Evolutionary conservation across 169 alveolate genomes (phyloP), one percentile per base, ranked within the genome.

Genomic region (Plasmodium gaboni): DNA sequence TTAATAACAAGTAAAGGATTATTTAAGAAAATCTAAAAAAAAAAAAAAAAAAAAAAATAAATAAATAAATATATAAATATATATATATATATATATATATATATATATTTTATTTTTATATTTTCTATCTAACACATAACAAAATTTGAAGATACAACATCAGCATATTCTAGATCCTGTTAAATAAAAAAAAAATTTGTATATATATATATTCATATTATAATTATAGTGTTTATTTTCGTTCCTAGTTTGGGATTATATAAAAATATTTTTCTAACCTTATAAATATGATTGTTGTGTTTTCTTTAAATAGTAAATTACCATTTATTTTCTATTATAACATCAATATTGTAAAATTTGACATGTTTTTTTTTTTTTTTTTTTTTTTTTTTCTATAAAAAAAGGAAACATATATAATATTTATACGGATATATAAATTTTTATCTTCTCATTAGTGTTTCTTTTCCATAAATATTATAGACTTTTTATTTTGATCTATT

Each of bases 81-180:
- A 17, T 12, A 57, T 57, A 57, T 57, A 2, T 57, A 57, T 57
- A 2, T 57, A 2, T 57, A 5, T 57, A 57, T 57, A 22, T 59
- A 59, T 59, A 22, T n/a, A 53, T n/a, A 53, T 15, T 13, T 17
- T 6, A 17, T 38, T 74, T 44, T 61, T 63, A 13, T 63, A 46
- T 65, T 64, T 70, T 67, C 85, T 83, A 83, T 68, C 91, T 72
- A 53, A 83, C 91, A 83, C 85, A 83, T 68, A 83, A 83, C 68
- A 67, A 83, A 83, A 83, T 83, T 19, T 68, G 73, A 72, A 42
- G 63, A 72, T 83, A 50, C 74, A 63, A 63, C 85, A 13, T 83
- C 70, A 83, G 60, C 91, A 83, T 83, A 71, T 83, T 83, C 63
- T 67, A 59, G 73, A 64, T 68, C 80, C 91, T 69, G 69, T n/a